Base-by-base conservation (phyloP, 441 rosid species). In the Hura crepitans region DNA sequence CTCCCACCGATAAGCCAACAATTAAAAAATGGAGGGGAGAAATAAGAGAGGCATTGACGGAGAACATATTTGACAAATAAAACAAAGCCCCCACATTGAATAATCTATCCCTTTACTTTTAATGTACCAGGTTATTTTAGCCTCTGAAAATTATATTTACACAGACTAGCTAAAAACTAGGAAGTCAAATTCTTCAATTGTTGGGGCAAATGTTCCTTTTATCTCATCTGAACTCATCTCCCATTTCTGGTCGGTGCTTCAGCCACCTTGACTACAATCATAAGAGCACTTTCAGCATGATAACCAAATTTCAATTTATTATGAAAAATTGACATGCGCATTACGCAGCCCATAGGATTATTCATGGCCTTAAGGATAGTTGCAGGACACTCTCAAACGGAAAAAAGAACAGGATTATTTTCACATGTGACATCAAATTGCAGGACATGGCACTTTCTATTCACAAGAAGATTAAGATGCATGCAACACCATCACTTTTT, bases 391-490 rank as follows among this genome's bases (percentile, higher is more conserved):
- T 46, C 14, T 45, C 55, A 59, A 15, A 20, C 53, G 33, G 56
- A 30, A 55, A 49, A 57, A 9, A n/a, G n/a, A 68, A 47, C 51
- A 45, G 11, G 15, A 53, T 1, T 5, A 42, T 27, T 27, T 68
- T 37, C 30, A 55, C 50, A 63, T 63, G 20, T 63, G 69, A 33
- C 18, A 45, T 54, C 50, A 23, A 27, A 17, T 3, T 20, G 10
- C 25, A 65, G 51, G 46, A n/a, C 31, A 23, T 9, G n/a, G 71
- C 39, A 54, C 23, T 6, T n/a, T 51, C 54, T 60, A 53, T 37
- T 66, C 60, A 14, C 33, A 50, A 59, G 49, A 72, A 31, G 33
- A 49, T 73, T 35, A 27, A 68, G 57, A 33, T 60, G 35, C 20
- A 39, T 51, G 70, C 35, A 25, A 14, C 56, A 54, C 9, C 14